Conservation (phyloP, 441 rosid species). For the Corymbia calophylla region DNA sequence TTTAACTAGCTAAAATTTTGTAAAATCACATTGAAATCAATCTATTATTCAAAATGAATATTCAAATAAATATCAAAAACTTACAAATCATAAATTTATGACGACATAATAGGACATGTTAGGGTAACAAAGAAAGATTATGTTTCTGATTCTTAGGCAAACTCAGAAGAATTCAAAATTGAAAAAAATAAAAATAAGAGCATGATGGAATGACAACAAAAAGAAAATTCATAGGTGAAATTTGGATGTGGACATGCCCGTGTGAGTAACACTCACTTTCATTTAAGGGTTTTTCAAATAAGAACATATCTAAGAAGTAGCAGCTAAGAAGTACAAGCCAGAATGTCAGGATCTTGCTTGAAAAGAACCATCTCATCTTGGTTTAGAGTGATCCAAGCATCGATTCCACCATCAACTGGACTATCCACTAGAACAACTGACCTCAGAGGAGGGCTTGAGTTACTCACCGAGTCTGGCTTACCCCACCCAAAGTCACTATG, state of each 20-base stretch:
- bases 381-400: background rate
- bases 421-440: conserved; percentile 13
- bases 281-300: background rate
- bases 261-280: background rate
- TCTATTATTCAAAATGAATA: too few species aligned
- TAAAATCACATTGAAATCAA: background rate
- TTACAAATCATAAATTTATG: background rate
- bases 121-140: background rate
- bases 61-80: too few species aligned
- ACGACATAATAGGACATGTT: background rate
- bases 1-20: background rate
- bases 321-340: background rate
- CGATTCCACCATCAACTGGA: conserved; percentile 5
- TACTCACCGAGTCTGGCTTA: conserved; percentile 4
- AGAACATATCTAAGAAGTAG: background rate
- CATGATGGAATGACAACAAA: background rate
- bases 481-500: conserved; percentile 19
- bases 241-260: background rate
- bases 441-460: background rate
- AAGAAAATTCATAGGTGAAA: background rate
- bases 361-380: background rate
- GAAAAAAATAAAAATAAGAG: background rate
- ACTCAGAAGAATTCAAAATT: background rate
- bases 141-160: background rate
- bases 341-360: background rate